A percentile compares a stretch with the other conserved stretches of the same genome.
phyloP scores from a whole-genome alignment of 345 rosid species.

The Acer saccharum region DNA sequence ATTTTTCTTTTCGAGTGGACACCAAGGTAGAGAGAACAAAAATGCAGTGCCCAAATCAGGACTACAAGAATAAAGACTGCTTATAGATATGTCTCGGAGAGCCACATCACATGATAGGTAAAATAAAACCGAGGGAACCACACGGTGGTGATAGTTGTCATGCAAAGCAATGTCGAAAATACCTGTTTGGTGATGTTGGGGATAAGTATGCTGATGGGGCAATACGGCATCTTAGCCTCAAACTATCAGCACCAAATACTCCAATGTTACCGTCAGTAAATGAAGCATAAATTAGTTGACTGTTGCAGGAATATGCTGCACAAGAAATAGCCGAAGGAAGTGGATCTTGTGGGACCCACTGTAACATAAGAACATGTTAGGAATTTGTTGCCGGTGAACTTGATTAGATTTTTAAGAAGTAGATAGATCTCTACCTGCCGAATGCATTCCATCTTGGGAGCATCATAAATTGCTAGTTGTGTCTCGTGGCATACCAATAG shows the following conservation, averaged over 20 bases:
- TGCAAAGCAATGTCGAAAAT: not conserved
- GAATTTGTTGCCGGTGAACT: not conserved
- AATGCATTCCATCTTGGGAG: conserved; percentile 65
- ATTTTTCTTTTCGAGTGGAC: not conserved
- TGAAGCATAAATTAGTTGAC: conserved; percentile 56
- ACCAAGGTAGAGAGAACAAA: not conserved
- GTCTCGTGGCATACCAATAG: conserved; percentile 74
- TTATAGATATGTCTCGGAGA: not conserved
- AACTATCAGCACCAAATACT: conserved; percentile 48
- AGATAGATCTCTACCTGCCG: conserved; percentile 48
- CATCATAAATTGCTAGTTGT: conserved; percentile 71
- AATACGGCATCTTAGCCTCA: conserved; percentile 47
- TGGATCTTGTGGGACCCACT: conserved; percentile 68
- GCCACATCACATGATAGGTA: not conserved
- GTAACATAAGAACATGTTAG: conserved; percentile 18
- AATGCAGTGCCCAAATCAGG: not conserved
- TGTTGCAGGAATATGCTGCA: conserved; percentile 64
- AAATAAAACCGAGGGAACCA: not conserved
- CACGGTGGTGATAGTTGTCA: not conserved
- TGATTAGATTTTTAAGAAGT: not conserved
- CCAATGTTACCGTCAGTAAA: conserved; percentile 59
- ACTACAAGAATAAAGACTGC: not conserved
- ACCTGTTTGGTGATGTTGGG: conserved; percentile 32
- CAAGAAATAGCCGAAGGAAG: conserved; percentile 49
- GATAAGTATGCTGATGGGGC: conserved; percentile 46